Evolutionary conservation across 108 stramenopile species (phyloP).

Genomic region (Nitzschia inconspicua): DNA sequence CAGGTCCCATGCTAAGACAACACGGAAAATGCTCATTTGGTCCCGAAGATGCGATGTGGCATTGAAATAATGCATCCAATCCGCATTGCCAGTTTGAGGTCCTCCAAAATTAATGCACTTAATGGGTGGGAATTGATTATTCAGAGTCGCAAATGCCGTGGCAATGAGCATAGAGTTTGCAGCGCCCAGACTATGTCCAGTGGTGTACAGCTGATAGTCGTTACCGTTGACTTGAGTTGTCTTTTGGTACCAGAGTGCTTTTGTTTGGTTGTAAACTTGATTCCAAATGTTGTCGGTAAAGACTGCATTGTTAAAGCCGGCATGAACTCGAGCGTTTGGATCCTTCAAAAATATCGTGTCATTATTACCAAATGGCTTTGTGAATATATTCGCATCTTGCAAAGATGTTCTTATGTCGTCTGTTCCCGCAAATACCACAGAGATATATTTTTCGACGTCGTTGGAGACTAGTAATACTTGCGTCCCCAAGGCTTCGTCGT

Average conservation of each 20-base stretch:
- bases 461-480: slow-evolving; percentile 65
- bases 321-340: slow-evolving; percentile 47
- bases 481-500: slow-evolving; percentile 54
- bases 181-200: slow-evolving; percentile 81
- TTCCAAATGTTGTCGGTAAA: slow-evolving; percentile 52
- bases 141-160: slow-evolving; percentile 41
- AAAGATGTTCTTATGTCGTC: slow-evolving; percentile 72
- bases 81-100: slow-evolving; percentile 67
- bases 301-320: slow-evolving; percentile 78
- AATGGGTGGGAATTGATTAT: slow-evolving; percentile 3
- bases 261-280: slow-evolving; percentile 24
- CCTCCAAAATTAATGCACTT: slow-evolving; percentile 75
- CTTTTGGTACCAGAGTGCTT: slow-evolving; percentile 6
- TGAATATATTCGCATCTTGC: slow-evolving; percentile 62
- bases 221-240: too few species aligned
- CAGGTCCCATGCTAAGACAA: slow-evolving; percentile 71
- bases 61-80: slow-evolving; percentile 51
- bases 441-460: slow-evolving; percentile 39
- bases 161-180: slow-evolving; percentile 71
- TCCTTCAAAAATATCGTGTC: slow-evolving; percentile 19
- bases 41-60: slow-evolving; percentile 25
- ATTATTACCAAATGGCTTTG: slow-evolving; percentile 54
- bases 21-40: slow-evolving; percentile 33
- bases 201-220: slow-evolving; percentile 51
- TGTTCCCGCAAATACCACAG: slow-evolving; percentile 80